These are phyloP conservation scores for Cystobasidium ongulense DNA, from an alignment of 768 basidiomycete species.

Conservation along the genomic window DNA sequence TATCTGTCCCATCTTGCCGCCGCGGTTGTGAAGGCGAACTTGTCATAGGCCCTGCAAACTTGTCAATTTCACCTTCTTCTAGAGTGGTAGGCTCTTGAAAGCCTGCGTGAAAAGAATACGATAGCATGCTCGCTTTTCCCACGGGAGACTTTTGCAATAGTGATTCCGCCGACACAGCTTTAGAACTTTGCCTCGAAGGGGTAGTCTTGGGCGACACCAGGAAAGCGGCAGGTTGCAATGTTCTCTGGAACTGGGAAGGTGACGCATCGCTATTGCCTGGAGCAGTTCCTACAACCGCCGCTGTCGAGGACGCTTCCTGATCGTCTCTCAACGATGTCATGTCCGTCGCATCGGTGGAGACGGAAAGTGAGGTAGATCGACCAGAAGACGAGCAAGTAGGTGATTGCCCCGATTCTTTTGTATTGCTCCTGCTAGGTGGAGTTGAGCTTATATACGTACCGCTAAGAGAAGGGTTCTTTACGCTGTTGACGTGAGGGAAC, in stretches of 20 bases:
- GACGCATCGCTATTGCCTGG: background rate
- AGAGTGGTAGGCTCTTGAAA: background rate
- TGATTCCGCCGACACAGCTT: background rate
- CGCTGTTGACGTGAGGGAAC: no score
- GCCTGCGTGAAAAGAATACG: background rate
- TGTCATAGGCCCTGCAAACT: background rate
- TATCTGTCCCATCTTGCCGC: background rate
- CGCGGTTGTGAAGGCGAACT: background rate
- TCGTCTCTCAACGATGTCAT: background rate
- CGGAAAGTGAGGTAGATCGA: background rate
- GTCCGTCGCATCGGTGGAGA: background rate
- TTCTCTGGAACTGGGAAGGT: background rate
- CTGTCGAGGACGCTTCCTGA: background rate
- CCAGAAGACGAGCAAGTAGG: background rate
- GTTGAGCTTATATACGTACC: background rate
- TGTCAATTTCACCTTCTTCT: background rate
- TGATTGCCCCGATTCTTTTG: background rate
- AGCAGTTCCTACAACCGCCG: background rate
- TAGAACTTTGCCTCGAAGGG: background rate
- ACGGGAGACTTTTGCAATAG: background rate
- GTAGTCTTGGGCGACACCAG: background rate
- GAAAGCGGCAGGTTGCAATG: background rate
- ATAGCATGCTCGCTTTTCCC: background rate
- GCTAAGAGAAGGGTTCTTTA: no score
- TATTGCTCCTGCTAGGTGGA: background rate